These are phyloP conservation scores for Saccharomycopsis selenospora DNA, from an alignment of 805 yeast species.

Conservation along the genomic window DNA sequence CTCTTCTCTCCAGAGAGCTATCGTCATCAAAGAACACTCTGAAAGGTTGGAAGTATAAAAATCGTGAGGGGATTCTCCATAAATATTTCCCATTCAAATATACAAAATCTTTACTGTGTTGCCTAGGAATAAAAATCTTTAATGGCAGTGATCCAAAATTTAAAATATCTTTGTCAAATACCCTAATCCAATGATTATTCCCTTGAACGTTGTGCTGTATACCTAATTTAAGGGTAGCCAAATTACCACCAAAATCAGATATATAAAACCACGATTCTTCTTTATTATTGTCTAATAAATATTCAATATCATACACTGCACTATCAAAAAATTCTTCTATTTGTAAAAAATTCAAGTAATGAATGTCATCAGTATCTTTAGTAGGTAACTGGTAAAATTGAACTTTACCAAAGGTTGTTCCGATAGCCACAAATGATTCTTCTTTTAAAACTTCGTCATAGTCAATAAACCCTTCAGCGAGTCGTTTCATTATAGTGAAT, in stretches of 20 bases:
- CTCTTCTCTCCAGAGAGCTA: constrained; percentile 2
- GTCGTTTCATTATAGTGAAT: background rate
- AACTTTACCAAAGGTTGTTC: background rate
- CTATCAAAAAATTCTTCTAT: background rate
- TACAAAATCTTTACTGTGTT: background rate
- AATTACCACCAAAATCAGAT: constrained; percentile 4
- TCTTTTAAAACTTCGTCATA: too few relatives aligned
- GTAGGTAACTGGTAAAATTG: background rate
- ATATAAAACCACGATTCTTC: constrained; percentile 4
- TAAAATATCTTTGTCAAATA: background rate
- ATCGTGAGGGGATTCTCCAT: constrained; percentile 6
- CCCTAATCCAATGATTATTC: background rate
- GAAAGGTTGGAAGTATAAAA: background rate
- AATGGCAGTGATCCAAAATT: constrained; percentile 10
- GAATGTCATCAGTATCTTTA: background rate
- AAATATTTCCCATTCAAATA: constrained; percentile 6
- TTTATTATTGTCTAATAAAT: background rate
- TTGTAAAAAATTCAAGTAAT: background rate
- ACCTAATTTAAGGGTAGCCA: background rate
- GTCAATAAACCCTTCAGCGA: too few relatives aligned
- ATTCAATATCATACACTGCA: background rate
- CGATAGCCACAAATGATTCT: background rate
- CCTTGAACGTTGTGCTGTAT: background rate
- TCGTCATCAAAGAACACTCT: constrained; percentile 9
- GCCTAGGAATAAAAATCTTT: background rate